Base-by-base conservation (phyloP, 108 stramenopile genomes). In the Craspedostauros australis region DNA sequence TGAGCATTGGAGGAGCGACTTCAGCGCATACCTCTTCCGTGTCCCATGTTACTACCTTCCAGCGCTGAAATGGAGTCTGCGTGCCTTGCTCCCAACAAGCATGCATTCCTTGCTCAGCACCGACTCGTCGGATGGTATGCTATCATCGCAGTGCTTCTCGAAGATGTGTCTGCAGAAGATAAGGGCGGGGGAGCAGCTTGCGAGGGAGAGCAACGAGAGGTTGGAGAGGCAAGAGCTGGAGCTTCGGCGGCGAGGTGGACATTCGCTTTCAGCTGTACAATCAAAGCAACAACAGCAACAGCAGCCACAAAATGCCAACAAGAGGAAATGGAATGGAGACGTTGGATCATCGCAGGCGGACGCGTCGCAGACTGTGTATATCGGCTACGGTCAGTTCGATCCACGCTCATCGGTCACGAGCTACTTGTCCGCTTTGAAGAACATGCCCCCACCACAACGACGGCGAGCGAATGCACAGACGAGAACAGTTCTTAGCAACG, bases 351-450 rank as follows among this genome's bases (percentile, higher is more conserved):
- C n/a, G 11, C 29, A 46, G 26, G 31, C 47, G 53, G 44, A 45
- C 18, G 33, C 28, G 14, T 25, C 47, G 22, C 26, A 64, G 9
- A 22, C 42, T 40, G 27, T 15, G 15, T 12, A 12, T 24, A 31
- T 80, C 45, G 68, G 66, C 20, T 82, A 84, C 65, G 87, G 87
- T 12, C 75, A 79, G 31, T 88, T 63, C 47, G 83, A 88, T 67
- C 73, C 80, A 16, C 45, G 80, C 19, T 52, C 60, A 33, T 46
- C 62, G 8, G 60, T 57, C 15, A 65, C 69, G 26, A 77, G 70
- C 18, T 88, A 79, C 29, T 53, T 82, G 36, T 53, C 75, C 6
- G 56, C 70, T n/a, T 53, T 88, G 15, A 54, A 76, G 42, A 64
- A 49, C 24, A 68, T 88, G 63, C 87, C 82, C 7, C 64, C 83